Conservation (phyloP, 345 rosid species). For the Ceriops tagal region DNA sequence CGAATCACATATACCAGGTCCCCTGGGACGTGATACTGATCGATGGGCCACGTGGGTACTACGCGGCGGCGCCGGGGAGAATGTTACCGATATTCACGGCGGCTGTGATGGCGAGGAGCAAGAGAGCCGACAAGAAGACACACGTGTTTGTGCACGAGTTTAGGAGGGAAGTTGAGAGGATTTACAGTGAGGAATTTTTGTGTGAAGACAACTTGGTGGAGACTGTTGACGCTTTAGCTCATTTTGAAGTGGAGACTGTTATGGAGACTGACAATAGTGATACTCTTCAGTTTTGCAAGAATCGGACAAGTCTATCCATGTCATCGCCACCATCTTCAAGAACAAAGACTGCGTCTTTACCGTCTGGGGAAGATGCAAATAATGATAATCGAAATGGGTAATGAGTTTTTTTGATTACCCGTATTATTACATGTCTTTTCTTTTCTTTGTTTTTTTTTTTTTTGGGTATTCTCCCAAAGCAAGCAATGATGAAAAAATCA, state of each 20-base stretch:
- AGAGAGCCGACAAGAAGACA: conserved; percentile 39
- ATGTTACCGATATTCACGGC: conserved; percentile 86
- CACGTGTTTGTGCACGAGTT: conserved; percentile 82
- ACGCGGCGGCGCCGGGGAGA: conserved; percentile 60
- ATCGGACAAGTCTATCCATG: conserved; percentile 16
- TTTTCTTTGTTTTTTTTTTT: not conserved
- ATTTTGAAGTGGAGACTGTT: conserved; percentile 42
- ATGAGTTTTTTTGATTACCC: conserved; percentile 3
- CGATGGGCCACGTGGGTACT: conserved; percentile 80
- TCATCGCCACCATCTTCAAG: conserved; percentile 25
- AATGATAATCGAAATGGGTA: conserved; percentile 19
- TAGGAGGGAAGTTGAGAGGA: conserved; percentile 61
- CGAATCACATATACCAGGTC: conserved; percentile 72
- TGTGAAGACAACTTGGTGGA: conserved; percentile 62
- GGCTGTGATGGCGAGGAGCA: conserved; percentile 71
- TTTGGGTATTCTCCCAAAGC: not conserved
- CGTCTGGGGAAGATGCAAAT: conserved; percentile 19
- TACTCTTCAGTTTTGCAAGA: conserved; percentile 49
- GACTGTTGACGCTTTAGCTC: conserved; percentile 51
- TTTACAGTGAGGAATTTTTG: conserved; percentile 64
- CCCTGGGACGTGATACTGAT: conserved; percentile 78
- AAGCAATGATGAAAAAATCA: conserved; percentile 8
- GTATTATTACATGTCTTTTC: conserved; percentile 12
- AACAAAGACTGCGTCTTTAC: conserved; percentile 11
- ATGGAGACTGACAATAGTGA: conserved; percentile 1